These are phyloP conservation scores for Solanum pinnatisectum DNA, from an alignment of 257 asterid genomes.

Conservation along the genomic window DNA sequence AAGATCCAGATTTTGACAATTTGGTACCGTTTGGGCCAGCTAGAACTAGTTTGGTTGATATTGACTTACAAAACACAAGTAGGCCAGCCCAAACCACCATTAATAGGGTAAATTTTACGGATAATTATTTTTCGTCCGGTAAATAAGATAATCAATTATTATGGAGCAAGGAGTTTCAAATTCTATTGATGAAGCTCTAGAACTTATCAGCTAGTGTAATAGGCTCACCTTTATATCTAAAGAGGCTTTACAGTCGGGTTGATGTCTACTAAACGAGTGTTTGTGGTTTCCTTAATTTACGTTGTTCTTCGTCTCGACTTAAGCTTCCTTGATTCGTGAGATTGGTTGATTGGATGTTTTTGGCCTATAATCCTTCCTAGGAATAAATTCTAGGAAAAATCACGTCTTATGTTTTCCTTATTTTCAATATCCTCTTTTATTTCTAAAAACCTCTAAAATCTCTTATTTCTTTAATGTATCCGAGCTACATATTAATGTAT, in stretches of 20 bases:
- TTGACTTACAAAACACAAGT: neutral
- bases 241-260: neutral
- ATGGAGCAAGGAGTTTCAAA: neutral
- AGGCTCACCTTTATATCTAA: neutral
- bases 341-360: neutral
- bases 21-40: neutral
- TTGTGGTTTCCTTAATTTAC: neutral
- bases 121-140: neutral
- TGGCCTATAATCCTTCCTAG: neutral
- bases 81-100: neutral
- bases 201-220: neutral
- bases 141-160: neutral
- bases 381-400: too few species aligned
- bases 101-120: neutral
- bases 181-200: neutral
- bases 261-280: neutral
- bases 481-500: too few species aligned
- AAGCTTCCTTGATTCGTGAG: neutral
- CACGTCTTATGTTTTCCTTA: rapidly evolving
- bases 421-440: too few species aligned
- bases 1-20: neutral
- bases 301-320: neutral
- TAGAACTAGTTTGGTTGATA: neutral
- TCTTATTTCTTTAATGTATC: too few species aligned
- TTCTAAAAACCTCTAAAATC: too few species aligned